Evolutionary conservation across 2,329 filamentous ascomycete species (phyloP), one percentile per base, ranked within the genome.

Genomic region (Rhinocladiella similis): DNA sequence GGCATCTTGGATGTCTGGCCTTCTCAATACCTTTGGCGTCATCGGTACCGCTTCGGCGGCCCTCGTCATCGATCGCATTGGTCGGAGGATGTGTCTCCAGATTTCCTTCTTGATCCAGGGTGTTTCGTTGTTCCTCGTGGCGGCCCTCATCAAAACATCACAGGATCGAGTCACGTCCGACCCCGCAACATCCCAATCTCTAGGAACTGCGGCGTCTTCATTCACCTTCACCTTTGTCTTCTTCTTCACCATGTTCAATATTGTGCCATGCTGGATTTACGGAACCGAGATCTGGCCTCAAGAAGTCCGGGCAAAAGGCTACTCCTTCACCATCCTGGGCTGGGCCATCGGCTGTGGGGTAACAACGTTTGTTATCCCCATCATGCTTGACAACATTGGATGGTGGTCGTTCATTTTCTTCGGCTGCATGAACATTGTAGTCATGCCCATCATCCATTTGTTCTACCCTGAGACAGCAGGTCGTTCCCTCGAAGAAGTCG

Each of bases 231-330:
- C 80, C 5, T 88, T 85, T 70, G 86, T 86, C 57, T 82, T 83
- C 3, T 83, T 82, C 51, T 87, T 86, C 57, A 84, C 83, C 18
- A 82, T 83, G 0, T 85, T 81, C 1, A 85, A 81, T 80, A 66
- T 85, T 3, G 82, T 83, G 14, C 75, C 85, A 19, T 83, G 83
- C 0, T 87, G 82, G 83, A 59, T 69, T 19, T 67, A 70, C 50
- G 70, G 76, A 0, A 74, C 78, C 29, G 79, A 80, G 58, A 72
- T 78, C 66, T 78, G 76, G 61, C 77, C 78, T 7, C 72, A 80
- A 66, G 77, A 77, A 68, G 80, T 77, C n/a, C 74, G 79, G 27
- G 75, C 77, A 27, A 80, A 79, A 69, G 78, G 77, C 13, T 80
- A 79, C 62, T 77, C 79, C 0, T 68, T 79, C 61, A 71, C 72